Conservation (phyloP, 2,329 filamentous ascomycete species). For the Calonectria honghensis region DNA sequence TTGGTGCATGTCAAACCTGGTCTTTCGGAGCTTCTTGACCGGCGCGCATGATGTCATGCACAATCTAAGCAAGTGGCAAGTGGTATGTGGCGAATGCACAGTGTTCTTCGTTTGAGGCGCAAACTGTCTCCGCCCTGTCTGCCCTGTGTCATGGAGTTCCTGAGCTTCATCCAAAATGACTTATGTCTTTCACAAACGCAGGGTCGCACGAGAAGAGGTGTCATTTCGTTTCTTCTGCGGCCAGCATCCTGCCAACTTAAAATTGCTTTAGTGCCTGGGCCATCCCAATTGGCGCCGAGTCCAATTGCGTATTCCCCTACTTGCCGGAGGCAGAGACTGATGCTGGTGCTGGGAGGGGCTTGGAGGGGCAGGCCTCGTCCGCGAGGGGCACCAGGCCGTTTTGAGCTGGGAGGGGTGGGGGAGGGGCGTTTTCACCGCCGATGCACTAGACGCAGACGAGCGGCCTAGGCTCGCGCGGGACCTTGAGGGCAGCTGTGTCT, state of each 20-base stretch:
- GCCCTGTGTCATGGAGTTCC: not conserved
- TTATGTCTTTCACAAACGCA: conserved; percentile 7
- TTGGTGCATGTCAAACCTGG: conserved; percentile 17
- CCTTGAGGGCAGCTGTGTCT: conserved; percentile 12
- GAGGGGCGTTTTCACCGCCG: conserved; percentile 47
- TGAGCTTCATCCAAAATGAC: not conserved
- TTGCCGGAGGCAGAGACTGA: conserved; percentile 29
- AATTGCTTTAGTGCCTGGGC: not conserved
- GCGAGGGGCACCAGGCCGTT: conserved; percentile 26
- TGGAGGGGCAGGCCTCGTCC: conserved; percentile 21
- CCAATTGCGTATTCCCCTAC: conserved; percentile 5
- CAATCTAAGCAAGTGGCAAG: not conserved
- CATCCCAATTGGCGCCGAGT: conserved; percentile 10
- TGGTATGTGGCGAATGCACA: conserved; percentile 47
- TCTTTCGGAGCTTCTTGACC: conserved; percentile 47
- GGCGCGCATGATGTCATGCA: conserved; percentile 51
- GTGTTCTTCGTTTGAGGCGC: conserved; percentile 21
- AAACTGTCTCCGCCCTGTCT: conserved; percentile 17
- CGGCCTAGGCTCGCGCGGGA: conserved; percentile 41
- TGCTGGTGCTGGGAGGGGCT: not conserved
- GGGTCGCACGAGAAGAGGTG: conserved; percentile 11
- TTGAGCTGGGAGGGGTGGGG: conserved; percentile 31
- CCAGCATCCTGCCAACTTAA: conserved; percentile 12
- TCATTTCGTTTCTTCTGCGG: not conserved
- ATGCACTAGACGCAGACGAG: conserved; percentile 46